Base-by-base conservation (phyloP, 441 rosid species). In the Aquilaria agallochum region DNA sequence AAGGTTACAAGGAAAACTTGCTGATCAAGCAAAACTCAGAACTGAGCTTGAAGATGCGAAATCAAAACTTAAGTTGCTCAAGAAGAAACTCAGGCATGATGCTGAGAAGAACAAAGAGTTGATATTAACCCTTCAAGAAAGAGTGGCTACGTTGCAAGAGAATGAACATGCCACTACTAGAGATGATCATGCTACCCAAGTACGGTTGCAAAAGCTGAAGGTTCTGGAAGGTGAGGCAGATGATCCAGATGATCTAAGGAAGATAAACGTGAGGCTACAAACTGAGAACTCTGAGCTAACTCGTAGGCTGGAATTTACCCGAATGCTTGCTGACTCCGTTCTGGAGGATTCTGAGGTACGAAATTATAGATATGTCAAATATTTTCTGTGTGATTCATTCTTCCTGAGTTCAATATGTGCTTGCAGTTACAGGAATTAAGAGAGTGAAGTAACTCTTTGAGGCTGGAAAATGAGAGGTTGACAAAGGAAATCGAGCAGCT, bases 101-200 rank as follows among this genome's bases (percentile, higher is more conserved):
- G 80, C 95, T 4, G 91, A 81, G 79, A 88, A 88, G 60, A 88
- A 87, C 45, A 77, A 67, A 20, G 84, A 81, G 50, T 93, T 87
- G 71, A 84, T 93, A 60, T 45, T 84, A 74, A 59, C 74, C 2
- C 88, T 93, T 58, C 77, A 77, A 63, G 80, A 80, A 56, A 84
- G 81, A 66, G 98, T 93, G 11, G 44, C 77, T 49, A 71, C 56
- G 66, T 64, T 93, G 60, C 91, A 83, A 60, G 96, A 86, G 42
- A 85, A 79, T 55, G 93, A 88, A 68, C 69, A 67, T 48, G 68
- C 62, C 45, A 72, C 73, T 51, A 46, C 68, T 56, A 70, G 67
- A 47, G 63, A 58, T 40, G 79, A 75, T 58, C 64, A 55, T 0
- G 83, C 79, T 53, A 62, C 63, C 1, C 73, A 74, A 45, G 72